Evolutionary conservation across 2,329 filamentous ascomycete genomes (phyloP), one percentile per base, ranked within the genome.

Genomic region (Fusarium sp.): DNA sequence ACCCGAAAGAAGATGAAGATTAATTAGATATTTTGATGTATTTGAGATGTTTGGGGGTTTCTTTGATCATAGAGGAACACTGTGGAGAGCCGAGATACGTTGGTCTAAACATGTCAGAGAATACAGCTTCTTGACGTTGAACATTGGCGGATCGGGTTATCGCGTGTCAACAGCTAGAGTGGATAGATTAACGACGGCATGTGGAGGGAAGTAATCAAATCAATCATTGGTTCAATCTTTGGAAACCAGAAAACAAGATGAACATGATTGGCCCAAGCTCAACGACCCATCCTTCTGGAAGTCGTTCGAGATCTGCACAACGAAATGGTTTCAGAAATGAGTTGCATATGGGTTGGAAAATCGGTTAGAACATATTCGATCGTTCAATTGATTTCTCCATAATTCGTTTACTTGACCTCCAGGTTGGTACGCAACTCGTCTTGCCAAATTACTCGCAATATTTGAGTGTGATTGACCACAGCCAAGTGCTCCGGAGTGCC

Each of bases 1-100:
- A 72, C 71, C 71, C 71, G 71, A 73, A 47, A 45, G 50, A 28
- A 19, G 47, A 55, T 34, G 46, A 45, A 12, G 34, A 45, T 34
- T 21, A 20, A 45, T 34, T 21, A 20, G 24, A 19, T 15, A 26
- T 46, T 24, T 3, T 7, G 9, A 28, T 32, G 15, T 38, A 14
- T 40, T 17, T 6, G 5, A 44, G 5, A 17, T 12, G 7, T 19
- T 6, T 14, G 3, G 26, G 3, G 9, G 2, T 53, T 28, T 4
- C 1, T 12, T 12, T 11, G 11, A 9, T 11, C 14, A 17, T 7
- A 15, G 1, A n/a, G 11, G 20, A 2, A n/a, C 2, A 20, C 6
- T 9, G 21, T 4, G 10, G 14, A 8, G 9, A 17, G 7, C 2
- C 8, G 15, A 4, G 17, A 7, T 19, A 17, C 12, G 5, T 7